Base-by-base conservation (phyloP, 2,329 filamentous ascomycete genomes). In the Talaromyces sp. region DNA sequence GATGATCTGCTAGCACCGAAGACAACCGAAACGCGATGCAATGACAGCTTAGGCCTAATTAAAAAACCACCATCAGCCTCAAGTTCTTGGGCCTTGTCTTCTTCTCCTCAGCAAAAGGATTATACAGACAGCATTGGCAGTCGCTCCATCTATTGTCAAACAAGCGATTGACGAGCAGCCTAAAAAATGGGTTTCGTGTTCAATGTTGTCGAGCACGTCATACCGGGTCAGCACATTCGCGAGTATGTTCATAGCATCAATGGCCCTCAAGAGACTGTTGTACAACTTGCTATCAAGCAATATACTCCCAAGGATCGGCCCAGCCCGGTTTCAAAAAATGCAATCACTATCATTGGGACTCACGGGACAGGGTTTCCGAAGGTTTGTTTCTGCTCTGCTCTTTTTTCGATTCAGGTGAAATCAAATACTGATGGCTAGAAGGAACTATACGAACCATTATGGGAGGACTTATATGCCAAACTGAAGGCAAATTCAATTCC, bases 391-490 rank as follows among this genome's bases (percentile, higher is more conserved):
- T 35, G 5, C 31, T 4, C 7, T 35, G 27, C 13, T 33, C 6
- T 19, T 35, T 33, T 13, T 33, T 31, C 27, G 27, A 35, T n/a
- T 8, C 3, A 17, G 10, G 8, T 4, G 13, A 33, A 33, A 11
- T 50, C 5, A 10, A n/a, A 8, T 13, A 54, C n/a, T 54, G 27
- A 54, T 9, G 2, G 13, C 31, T 7, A 27, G 17, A 67, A 91
- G 88, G 92, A 96, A 80, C 77, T 95, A 1, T 96, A 96, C 73
- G 92, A 96, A 72, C 90, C 93, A 0, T 80, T 96, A 0, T 96
- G 91, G 90, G 90, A 92, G 66, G 90, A 96, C 54, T 80, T 96
- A 2, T 82, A 89, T 69, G 74, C 80, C 31, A 78, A 81, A 31
- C 79, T 86, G 4, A 82, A 83, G 68, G 74, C 76, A 19, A 77